phyloP scores from a whole-genome alignment of 179 eudicot genomes.

The Corrigiola litoralis region DNA sequence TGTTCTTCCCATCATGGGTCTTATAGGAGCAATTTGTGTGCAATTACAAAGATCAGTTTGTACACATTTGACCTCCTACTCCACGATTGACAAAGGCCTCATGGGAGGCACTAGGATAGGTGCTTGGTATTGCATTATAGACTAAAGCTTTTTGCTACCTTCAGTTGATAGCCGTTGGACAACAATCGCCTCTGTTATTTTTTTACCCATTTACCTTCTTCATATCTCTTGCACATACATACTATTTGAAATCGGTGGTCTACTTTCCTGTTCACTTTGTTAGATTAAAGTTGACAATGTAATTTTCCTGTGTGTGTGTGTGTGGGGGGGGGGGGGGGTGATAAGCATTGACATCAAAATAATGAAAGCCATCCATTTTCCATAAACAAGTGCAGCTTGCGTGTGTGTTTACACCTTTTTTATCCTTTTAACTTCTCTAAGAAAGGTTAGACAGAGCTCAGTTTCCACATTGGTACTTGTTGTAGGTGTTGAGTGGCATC shows the following conservation, averaged over 20 bases:
- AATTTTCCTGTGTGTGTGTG: no score
- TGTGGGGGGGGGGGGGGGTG: no score
- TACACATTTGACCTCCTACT: not conserved
- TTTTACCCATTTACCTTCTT: not conserved
- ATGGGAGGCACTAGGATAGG: not conserved
- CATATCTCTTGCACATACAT: not conserved
- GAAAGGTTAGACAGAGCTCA: no score
- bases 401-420: not conserved
- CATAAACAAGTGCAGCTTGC: no score
- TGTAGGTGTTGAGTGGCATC: conserved; percentile 90
- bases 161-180: not conserved
- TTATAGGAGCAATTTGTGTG: not conserved
- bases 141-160: not conserved
- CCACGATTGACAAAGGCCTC: not conserved
- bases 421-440: no score
- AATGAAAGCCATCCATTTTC: no score
- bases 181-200: not conserved
- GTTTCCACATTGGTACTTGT: no score
- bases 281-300: no score
- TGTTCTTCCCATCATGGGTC: not conserved
- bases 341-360: no score
- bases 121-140: not conserved
- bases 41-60: not conserved
- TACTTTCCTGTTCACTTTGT: no score
- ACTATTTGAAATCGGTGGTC: conserved; percentile 1